These are phyloP conservation scores for Smithsoniella earleae DNA, from an alignment of 163 green algal genomes.

Conservation along the genomic window DNA sequence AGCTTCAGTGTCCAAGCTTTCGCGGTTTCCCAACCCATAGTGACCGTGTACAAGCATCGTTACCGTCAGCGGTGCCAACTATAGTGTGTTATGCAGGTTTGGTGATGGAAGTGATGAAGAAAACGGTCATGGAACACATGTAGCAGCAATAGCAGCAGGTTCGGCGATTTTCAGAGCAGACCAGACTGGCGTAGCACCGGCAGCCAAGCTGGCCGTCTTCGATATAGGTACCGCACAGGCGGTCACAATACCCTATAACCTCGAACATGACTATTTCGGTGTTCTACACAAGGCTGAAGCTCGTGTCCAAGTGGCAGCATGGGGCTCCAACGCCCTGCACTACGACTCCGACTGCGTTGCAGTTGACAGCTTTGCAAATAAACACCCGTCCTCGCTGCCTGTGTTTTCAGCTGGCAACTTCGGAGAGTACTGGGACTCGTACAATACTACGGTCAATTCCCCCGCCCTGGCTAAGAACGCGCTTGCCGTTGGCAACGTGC, in stretches of 20 bases:
- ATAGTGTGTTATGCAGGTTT: background rate
- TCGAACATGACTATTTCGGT: constrained; percentile 46
- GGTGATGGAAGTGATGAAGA: constrained; percentile 36
- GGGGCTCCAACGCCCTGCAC: constrained; percentile 51
- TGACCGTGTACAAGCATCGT: constrained; percentile 13
- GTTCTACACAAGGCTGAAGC: constrained; percentile 56
- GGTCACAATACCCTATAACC: background rate
- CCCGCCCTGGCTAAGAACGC: constrained; percentile 80
- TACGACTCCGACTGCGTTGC: constrained; percentile 64
- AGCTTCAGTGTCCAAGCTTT: background rate
- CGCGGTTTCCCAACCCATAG: background rate
- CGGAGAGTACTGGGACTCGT: constrained; percentile 35
- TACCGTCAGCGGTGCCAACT: constrained; percentile 32
- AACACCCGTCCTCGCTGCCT: constrained; percentile 67
- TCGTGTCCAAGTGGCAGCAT: constrained; percentile 78
- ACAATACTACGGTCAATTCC: constrained; percentile 57
- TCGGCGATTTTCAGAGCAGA: background rate
- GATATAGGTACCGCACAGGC: constrained; percentile 49
- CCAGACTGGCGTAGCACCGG: constrained; percentile 58
- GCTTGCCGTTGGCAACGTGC: constrained; percentile 49
- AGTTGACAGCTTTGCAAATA: constrained; percentile 56
- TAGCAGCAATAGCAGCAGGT: constrained; percentile 44
- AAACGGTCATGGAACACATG: constrained; percentile 66
- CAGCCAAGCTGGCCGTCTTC: constrained; percentile 70
- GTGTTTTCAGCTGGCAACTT: constrained; percentile 84